These are phyloP conservation scores for Phytophthora sp. DNA, from an alignment of 352 stramenopile genomes.

Conservation along the genomic window DNA sequence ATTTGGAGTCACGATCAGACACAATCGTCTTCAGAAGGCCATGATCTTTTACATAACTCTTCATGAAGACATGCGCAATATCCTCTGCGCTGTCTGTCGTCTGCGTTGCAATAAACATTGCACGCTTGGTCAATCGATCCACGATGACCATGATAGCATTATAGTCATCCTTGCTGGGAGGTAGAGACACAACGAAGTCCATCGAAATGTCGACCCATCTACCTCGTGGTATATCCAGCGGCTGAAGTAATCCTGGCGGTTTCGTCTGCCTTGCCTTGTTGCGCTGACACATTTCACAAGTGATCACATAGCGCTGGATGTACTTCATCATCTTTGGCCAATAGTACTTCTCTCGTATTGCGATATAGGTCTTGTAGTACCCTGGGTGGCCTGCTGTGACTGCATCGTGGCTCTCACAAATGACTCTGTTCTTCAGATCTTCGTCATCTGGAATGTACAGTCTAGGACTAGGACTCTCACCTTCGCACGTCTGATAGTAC, in stretches of 20 bases:
- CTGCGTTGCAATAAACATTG: conserved; percentile 9
- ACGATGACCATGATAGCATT: conserved; percentile 19
- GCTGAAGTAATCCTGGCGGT: conserved; percentile 5
- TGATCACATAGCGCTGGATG: conserved; percentile 27
- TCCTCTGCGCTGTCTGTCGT: conserved; percentile 1
- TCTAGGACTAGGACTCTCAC: conserved; percentile 1
- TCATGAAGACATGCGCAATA: neutral
- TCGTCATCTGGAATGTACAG: conserved; percentile 17
- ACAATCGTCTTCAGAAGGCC: neutral
- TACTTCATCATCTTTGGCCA: conserved; percentile 26
- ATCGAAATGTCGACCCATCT: conserved; percentile 15
- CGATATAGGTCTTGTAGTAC: conserved; percentile 19
- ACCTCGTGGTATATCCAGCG: conserved; percentile 9
- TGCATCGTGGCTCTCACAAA: conserved; percentile 12
- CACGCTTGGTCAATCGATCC: conserved; percentile 9
- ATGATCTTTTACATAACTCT: conserved; percentile 13
- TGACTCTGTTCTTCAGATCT: conserved; percentile 24
- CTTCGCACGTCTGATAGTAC: conserved; percentile 14
- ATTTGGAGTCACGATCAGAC: too few species aligned
- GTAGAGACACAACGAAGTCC: conserved; percentile 4
- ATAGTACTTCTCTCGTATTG: conserved; percentile 5
- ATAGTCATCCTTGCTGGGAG: neutral
- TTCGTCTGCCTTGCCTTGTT: conserved; percentile 25
- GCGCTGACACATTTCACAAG: conserved; percentile 24
- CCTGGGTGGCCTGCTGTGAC: neutral